Evolutionary conservation across 2,329 filamentous ascomycete genomes (phyloP).

Genomic region (Aureobasidium sp.): DNA sequence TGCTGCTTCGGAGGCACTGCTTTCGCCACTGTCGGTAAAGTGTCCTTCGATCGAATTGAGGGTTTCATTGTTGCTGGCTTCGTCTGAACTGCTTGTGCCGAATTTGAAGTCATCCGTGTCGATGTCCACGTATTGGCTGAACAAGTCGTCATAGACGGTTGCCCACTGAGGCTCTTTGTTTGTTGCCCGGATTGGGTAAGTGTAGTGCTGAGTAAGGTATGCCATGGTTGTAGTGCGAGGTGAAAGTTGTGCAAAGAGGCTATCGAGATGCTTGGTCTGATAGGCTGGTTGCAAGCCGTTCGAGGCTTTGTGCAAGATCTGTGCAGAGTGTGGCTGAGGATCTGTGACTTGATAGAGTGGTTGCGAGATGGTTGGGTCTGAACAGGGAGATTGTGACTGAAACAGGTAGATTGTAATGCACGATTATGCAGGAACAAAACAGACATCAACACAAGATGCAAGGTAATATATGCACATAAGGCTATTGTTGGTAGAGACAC

Average conservation of each 20-base stretch:
- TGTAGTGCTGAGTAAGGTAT: slow-evolving; percentile 1
- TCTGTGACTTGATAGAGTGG: background rate
- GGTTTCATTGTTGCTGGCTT: slow-evolving; percentile 1
- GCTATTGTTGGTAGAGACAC: background rate
- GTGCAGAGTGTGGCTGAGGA: slow-evolving; percentile 2
- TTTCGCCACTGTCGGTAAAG: background rate
- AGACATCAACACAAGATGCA: background rate
- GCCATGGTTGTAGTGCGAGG: slow-evolving; percentile 4
- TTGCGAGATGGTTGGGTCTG: background rate
- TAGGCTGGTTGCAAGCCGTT: background rate
- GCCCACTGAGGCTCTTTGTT: slow-evolving; percentile 47
- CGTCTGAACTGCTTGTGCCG: slow-evolving; percentile 29
- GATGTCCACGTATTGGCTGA: slow-evolving; percentile 55
- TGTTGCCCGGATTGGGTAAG: slow-evolving; percentile 23
- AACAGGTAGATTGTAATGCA: background rate
- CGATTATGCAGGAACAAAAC: slow-evolving; percentile 8
- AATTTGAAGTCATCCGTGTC: slow-evolving; percentile 45
- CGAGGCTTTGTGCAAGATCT: background rate
- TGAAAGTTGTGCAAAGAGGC: background rate
- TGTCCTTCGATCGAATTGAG: background rate
- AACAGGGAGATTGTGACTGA: background rate
- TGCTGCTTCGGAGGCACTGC: background rate
- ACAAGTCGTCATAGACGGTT: slow-evolving; percentile 52
- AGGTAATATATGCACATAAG: slow-evolving; percentile 10
- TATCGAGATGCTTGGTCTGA: background rate